Conservation (phyloP, 202 grass and related monocot species). For the Elaeis oleifera region DNA sequence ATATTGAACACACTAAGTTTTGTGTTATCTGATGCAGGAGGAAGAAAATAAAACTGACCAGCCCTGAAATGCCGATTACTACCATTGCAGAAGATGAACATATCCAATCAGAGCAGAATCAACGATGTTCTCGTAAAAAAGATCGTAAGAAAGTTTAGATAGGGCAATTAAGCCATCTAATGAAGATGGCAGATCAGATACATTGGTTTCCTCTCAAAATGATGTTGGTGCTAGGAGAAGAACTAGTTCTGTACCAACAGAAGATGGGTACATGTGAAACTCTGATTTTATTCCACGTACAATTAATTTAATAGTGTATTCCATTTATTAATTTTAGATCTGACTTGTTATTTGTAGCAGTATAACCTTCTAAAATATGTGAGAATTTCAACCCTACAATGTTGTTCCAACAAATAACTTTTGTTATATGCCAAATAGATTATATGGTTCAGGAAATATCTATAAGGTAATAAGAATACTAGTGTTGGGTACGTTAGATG, state of each 20-base stretch:
- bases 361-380: too few species aligned
- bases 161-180: conserved; percentile 2
- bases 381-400: too few species aligned
- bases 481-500: too few species aligned
- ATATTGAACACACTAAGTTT: background rate
- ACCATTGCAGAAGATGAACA: conserved; percentile 15
- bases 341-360: too few species aligned
- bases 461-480: too few species aligned
- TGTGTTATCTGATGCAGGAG: conserved; percentile 41
- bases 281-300: background rate
- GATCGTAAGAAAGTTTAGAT: conserved; percentile 12
- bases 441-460: too few species aligned
- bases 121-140: conserved; percentile 12
- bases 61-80: conserved; percentile 21
- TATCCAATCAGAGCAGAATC: conserved; percentile 7
- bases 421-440: too few species aligned
- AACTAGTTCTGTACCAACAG: conserved; percentile 3
- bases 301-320: too few species aligned
- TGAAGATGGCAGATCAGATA: conserved; percentile 13
- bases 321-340: too few species aligned
- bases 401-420: too few species aligned
- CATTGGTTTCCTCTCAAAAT: conserved; percentile 13
- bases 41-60: conserved; percentile 44
- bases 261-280: conserved; percentile 28
- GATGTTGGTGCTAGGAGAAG: conserved; percentile 6